Base-by-base conservation (phyloP, 2,329 filamentous ascomycete species). In the Ascochyta pisi region DNA sequence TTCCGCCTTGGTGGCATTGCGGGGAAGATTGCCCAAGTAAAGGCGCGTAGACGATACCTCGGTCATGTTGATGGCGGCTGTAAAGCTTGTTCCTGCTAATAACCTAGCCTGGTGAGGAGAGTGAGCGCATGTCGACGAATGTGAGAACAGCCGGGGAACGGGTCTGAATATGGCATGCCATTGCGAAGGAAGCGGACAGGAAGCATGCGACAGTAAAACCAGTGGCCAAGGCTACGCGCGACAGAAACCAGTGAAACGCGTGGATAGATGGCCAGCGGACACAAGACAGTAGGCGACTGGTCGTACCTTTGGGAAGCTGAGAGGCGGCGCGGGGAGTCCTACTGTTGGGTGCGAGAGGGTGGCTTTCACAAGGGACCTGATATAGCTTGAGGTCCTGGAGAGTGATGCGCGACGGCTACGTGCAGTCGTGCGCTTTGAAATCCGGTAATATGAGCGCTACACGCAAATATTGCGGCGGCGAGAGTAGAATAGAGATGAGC, bases 1-100 rank as follows among this genome's bases (percentile, higher is more conserved):
- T 77, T 99, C 94, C 79, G 91, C 88, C 83, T 98, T 98, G 79
- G 93, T 97, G 82, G 91, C 93, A 84, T 91, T 92, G 79, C 92
- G 91, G 79, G 95, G 94, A 78, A 99, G 89, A 82, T 98, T 98
- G 80, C 94, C 94, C 82, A 98, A 83, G 83, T 98, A 99, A 69
- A 98, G 90, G 82, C 95, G 88, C 75, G 94, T 98, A 67, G 90
- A 89, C 63, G 92, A 96, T 67, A 97, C 94, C 82, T 96, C 92
- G 73, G 87, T 89, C 86, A 92, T 92, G 53, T 38, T 69, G 60
- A 54, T 52, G 40, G 51, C 58, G 51, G 50, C 34, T 34, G 47
- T 54, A 33, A 48, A 61, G 57, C 43, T 58, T 53, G 58, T 51
- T 58, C 60, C 65, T 60, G 50, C 49, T 41, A 54, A 61, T 53